These are phyloP conservation scores for Pisolithus orientalis DNA, from an alignment of 768 basidiomycete species.

Conservation along the genomic window DNA sequence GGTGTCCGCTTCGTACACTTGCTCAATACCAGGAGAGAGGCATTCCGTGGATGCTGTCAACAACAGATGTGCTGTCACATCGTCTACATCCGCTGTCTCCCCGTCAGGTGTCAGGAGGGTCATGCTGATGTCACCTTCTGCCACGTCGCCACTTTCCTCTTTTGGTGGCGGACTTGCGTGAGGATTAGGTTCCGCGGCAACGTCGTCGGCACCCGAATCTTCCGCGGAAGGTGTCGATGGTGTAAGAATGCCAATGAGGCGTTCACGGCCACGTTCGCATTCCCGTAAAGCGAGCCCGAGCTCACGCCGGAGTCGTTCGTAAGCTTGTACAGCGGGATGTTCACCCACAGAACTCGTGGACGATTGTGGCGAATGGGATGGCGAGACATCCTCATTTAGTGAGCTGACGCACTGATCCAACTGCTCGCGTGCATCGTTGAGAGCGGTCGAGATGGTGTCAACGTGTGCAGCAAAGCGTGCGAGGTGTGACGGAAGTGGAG, in stretches of 20 bases:
- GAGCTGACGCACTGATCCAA: conserved; percentile 56
- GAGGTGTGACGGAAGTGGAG: conserved; percentile 66
- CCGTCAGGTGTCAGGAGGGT: conserved; percentile 17
- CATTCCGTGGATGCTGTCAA: conserved; percentile 44
- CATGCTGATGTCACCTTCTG: conserved; percentile 3
- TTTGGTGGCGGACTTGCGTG: background rate
- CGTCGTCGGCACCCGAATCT: conserved; percentile 29
- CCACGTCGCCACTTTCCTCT: background rate
- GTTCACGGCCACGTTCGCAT: conserved; percentile 73
- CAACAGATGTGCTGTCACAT: conserved; percentile 52
- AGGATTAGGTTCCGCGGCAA: background rate
- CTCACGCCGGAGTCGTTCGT: conserved; percentile 70
- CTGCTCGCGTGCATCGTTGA: conserved; percentile 67
- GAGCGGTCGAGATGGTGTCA: conserved; percentile 57
- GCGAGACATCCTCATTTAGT: conserved; percentile 38
- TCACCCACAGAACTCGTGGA: conserved; percentile 18
- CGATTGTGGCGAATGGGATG: conserved; percentile 16
- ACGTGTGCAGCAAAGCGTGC: conserved; percentile 69
- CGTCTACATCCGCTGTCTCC: conserved; percentile 35
- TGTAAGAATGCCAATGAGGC: conserved; percentile 51
- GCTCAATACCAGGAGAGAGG: conserved; percentile 65
- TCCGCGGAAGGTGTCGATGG: conserved; percentile 36
- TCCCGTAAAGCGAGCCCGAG: conserved; percentile 74
- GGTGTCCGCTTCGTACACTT: conserved; percentile 73
- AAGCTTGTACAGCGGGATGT: conserved; percentile 56